Conservation (phyloP, 2,329 filamentous ascomycete species). For the Fusarium chlamydosporum region DNA sequence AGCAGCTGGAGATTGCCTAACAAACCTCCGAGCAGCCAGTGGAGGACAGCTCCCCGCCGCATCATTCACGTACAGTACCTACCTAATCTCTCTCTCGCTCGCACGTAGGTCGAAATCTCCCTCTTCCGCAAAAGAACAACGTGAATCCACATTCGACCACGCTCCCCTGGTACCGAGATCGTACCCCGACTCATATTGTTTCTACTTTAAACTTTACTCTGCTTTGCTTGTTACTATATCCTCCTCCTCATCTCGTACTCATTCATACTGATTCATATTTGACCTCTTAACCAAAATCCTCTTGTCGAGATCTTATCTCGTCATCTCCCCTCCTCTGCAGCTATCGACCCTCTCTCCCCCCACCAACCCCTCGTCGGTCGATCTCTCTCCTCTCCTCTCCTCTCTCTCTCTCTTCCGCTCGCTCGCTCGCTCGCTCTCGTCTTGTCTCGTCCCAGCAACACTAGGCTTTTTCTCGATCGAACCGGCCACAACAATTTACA, state of each 20-base stretch:
- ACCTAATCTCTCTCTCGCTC: slow-evolving; percentile 31
- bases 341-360: slow-evolving; percentile 33
- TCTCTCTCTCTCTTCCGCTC: slow-evolving; percentile 26
- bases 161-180: slow-evolving; percentile 42
- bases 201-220: slow-evolving; percentile 11
- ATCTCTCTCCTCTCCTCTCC: slow-evolving; percentile 40
- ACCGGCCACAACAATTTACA: slow-evolving; percentile 43
- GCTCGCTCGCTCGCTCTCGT: slow-evolving; percentile 30
- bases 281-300: slow-evolving; percentile 15
- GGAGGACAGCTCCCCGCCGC: neutral
- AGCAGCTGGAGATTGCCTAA: slow-evolving; percentile 10
- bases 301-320: slow-evolving; percentile 35
- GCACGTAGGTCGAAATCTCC: slow-evolving; percentile 29
- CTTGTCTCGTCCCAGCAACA: slow-evolving; percentile 39
- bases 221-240: slow-evolving; percentile 13
- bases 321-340: slow-evolving; percentile 22
- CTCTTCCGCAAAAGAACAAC: slow-evolving; percentile 35
- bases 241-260: slow-evolving; percentile 23
- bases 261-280: slow-evolving; percentile 14
- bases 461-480: slow-evolving; percentile 50
- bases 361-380: slow-evolving; percentile 41
- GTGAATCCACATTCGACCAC: slow-evolving; percentile 44
- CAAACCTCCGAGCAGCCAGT: neutral
- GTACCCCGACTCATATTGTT: slow-evolving; percentile 31
- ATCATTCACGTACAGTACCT: slow-evolving; percentile 5